phyloP scores from a whole-genome alignment of 345 rosid genomes.

The Arabis hirsuta region DNA sequence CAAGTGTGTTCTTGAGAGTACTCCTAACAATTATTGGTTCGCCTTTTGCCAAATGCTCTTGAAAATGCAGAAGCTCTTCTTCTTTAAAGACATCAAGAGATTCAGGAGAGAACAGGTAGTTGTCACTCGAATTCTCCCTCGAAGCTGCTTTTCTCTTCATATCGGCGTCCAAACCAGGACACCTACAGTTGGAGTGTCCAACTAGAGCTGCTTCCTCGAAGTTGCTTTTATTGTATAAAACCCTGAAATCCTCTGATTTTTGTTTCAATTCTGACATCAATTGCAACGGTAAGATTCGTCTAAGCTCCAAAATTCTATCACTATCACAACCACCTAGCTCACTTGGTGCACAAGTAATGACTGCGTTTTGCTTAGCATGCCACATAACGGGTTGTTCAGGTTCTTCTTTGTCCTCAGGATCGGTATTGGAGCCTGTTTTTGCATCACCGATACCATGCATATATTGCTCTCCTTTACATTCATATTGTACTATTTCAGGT shows the following conservation, averaged over 20 bases:
- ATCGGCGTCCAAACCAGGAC: conserved; percentile 34
- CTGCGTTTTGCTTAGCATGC: conserved; percentile 56
- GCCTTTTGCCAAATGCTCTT: too few relatives aligned
- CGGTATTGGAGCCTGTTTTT: conserved; percentile 26
- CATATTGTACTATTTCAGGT: conserved; percentile 51
- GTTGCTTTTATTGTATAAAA: conserved; percentile 25
- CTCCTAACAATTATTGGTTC: too few relatives aligned
- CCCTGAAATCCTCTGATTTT: conserved; percentile 48
- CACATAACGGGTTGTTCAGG: conserved; percentile 44
- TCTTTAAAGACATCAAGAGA: too few relatives aligned
- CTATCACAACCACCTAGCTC: conserved; percentile 78
- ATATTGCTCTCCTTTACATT: conserved; percentile 61
- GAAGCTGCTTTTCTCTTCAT: conserved; percentile 54
- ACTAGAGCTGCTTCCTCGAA: too few relatives aligned
- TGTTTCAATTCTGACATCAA: conserved; percentile 57
- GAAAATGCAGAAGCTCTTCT: too few relatives aligned
- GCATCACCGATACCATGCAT: conserved; percentile 67
- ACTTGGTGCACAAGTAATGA: conserved; percentile 65
- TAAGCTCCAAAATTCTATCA: conserved; percentile 63
- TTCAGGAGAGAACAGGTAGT: too few relatives aligned
- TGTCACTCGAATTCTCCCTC: conserved; percentile 56
- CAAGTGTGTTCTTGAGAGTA: too few relatives aligned
- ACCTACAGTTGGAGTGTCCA: too few relatives aligned
- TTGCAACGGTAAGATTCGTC: conserved; percentile 53
- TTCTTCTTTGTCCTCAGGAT: conserved; percentile 36